A percentile compares a stretch with the other conserved stretches of the same genome.
Conservation (phyloP, 116 monocot genomes). For the Cymodocea nodosa region DNA sequence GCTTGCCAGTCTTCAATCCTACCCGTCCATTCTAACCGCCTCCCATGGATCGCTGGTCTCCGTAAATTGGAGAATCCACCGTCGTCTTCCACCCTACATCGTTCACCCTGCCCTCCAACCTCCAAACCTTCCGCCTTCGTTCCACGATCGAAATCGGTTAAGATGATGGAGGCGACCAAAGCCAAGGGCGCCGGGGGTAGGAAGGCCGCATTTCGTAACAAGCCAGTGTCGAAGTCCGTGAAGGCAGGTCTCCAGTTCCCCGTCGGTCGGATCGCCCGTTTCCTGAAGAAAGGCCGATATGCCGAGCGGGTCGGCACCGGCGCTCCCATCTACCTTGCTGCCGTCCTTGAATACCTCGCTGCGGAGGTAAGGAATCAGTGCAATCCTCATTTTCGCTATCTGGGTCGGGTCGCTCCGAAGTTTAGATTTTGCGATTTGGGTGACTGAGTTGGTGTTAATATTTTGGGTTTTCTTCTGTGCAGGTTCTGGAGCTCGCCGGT, state of each 20-base stretch:
- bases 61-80: not conserved
- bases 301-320: constrained; percentile 53
- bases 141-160: too few species aligned
- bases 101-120: not conserved
- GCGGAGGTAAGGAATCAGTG: constrained; percentile 8
- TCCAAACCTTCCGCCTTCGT: not conserved
- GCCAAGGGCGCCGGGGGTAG: constrained; percentile 10
- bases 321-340: constrained; percentile 65
- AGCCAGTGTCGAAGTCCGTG: constrained; percentile 10
- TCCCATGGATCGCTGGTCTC: not conserved
- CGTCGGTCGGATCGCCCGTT: constrained; percentile 25
- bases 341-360: constrained; percentile 53
- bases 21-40: not conserved
- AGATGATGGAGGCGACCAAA: constrained; percentile 3
- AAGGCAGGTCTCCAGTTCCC: constrained; percentile 27
- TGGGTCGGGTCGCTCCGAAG: too few species aligned
- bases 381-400: not conserved
- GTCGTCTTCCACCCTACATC: not conserved
- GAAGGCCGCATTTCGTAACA: not conserved
- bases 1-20: not conserved
- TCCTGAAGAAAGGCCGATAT: constrained; percentile 39
- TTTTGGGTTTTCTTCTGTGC: not conserved
- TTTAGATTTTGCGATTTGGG: not conserved
- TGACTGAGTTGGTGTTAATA: not conserved
- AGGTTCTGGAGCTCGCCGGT: constrained; percentile 39